phyloP scores from a whole-genome alignment of 2,329 filamentous ascomycete genomes.

The Penicillium sp. region DNA sequence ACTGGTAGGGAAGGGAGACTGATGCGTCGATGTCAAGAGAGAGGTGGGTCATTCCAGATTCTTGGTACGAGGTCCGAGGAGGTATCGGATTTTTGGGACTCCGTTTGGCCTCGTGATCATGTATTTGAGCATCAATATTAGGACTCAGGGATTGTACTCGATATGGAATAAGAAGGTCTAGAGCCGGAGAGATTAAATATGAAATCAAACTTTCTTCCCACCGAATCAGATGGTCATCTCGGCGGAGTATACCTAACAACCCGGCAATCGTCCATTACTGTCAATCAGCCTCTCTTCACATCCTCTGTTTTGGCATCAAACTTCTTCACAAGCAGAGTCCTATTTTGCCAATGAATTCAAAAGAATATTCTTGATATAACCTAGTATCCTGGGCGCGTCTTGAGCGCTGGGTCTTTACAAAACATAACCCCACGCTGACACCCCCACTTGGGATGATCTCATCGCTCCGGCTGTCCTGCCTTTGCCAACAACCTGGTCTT shows the following conservation, averaged over 20 bases:
- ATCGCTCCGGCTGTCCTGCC: slow-evolving; percentile 13
- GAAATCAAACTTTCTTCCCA: too few relatives aligned
- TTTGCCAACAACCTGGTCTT: not conserved
- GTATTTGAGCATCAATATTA: not conserved
- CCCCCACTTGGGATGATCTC: slow-evolving; percentile 29
- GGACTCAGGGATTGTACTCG: not conserved
- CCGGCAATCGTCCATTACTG: not conserved
- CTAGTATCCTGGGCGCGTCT: not conserved
- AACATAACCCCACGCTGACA: slow-evolving; percentile 6
- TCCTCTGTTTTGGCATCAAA: not conserved
- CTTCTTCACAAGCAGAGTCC: too few relatives aligned
- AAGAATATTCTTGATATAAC: not conserved
- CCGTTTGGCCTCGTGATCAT: not conserved
- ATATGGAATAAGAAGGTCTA: not conserved
- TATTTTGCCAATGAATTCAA: not conserved
- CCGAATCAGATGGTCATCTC: not conserved
- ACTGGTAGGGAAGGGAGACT: not conserved
- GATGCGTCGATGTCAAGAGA: not conserved
- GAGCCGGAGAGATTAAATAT: not conserved
- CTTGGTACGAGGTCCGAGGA: not conserved
- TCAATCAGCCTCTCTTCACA: not conserved
- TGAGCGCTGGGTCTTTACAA: not conserved
- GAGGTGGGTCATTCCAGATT: not conserved
- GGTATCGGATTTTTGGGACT: not conserved
- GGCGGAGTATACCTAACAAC: not conserved